Base-by-base conservation (phyloP, 371 early-diverging fungal genomes). In the Mortierella sp. region DNA sequence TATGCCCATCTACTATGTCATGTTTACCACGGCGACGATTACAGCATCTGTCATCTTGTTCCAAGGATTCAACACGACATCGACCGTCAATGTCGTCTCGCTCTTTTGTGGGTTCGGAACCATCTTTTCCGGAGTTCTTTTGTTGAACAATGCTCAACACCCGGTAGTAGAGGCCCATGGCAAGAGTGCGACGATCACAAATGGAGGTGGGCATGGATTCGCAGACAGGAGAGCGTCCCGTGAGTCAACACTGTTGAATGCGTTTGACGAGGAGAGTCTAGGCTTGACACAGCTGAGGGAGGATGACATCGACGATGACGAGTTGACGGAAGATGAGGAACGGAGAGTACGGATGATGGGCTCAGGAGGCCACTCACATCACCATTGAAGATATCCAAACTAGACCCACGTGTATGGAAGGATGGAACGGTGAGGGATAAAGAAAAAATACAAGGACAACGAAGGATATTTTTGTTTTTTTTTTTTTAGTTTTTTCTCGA, bases 1-100 rank as follows among this genome's bases (percentile, higher is more conserved):
- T 34, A 94, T 92, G 64, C 94, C 93, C 17, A 92, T 95, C 57
- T 97, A 97, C 81, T 97, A 94, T 79, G 96, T 96, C 31, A 89
- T 92, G 64, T 97, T 97, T 73, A 97, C 97, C 27, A 92, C 95
- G 24, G 94, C 95, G 8, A 97, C 96, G 4, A 93, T 97, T 50
- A 75, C 89, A 12, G 96, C 96, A 1, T 94, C 94, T 0, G 90
- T 93, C 23, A 89, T 94, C 39, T 80, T 97, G 21, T 95, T 92
- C 83, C 90, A 94, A 69, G 97, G 96, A 17, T 92, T 94, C 72
- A 86, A 90, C 59, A 90, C 90, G 17, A 84, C 91, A 7, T 87
- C 84, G 34, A 82, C 87, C 17, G 89, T 88, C n/a, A 87, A 95
- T 65, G 83, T 95, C 34, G 84, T 92, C 3, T 93, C 94, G 21